Base-by-base conservation (phyloP, 2,329 filamentous ascomycete species). In the Monilinia fructicola region DNA sequence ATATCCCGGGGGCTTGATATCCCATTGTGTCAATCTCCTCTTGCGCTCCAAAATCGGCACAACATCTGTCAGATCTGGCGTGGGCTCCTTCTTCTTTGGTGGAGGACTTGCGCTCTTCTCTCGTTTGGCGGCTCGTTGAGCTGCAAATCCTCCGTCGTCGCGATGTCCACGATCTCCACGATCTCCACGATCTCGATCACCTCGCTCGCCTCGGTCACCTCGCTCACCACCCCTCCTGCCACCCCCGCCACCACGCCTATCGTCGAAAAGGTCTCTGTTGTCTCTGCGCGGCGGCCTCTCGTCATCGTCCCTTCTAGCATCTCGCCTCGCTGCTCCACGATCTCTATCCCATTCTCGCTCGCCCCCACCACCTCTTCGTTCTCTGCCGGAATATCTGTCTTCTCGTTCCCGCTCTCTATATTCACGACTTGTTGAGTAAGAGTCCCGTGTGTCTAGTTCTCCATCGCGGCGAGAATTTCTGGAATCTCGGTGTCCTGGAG, bases 1-100 rank as follows among this genome's bases (percentile, higher is more conserved):
- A 76, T 99, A 99, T 54, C 95, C 94, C 21, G 93, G 92, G 7
- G 95, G 95, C 81, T 99, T 99, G 78, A 99, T 97, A 78, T 99
- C 96, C 95, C 95, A 99, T 79, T 99, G 96, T 46, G 93, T 98
- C 83, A 99, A 82, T 68, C 95, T 90, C 73, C 96, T 90, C 83
- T 93, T 95, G 74, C 94, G 89, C 75, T 94, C 89, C 70, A 93
- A 82, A 67, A 99, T 84, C 4, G 92, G 86, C n/a, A 90, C 83
- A 68, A 96, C 82, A 74, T 96, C 88, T 68, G 93, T 96, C 76
- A 99, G 82, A 78, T 99, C 96, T 46, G 95, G 96, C 0, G 95
- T 99, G 10, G 95, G 92, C 79, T 99, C 95, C 78, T 92, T 90
- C 81, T 94, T 95, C 82, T 96, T 96, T 12, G 88, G 87, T 38